Evolutionary conservation across 2,329 filamentous ascomycete species (phyloP).

Genomic region (Colletotrichum sp.): DNA sequence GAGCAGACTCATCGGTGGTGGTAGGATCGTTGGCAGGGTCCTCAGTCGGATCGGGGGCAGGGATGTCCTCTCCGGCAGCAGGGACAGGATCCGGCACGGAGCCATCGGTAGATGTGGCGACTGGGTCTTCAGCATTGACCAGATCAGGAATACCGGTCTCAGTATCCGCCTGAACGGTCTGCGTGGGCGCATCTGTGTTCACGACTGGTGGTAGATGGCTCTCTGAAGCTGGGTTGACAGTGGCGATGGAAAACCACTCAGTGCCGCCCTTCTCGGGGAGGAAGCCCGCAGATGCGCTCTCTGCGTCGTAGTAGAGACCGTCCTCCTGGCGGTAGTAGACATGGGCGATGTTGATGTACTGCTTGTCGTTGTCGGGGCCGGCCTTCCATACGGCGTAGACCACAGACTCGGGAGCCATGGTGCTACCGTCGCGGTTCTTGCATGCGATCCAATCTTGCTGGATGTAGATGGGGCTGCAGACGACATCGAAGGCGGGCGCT

Average conservation of each 20-base stretch:
- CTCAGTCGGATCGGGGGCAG: neutral
- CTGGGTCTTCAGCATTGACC: neutral
- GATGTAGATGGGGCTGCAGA: constrained; percentile 28
- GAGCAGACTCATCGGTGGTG: neutral
- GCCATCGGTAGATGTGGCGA: neutral
- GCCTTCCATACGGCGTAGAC: constrained; percentile 27
- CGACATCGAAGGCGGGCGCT: constrained; percentile 29
- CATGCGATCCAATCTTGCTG: constrained; percentile 27
- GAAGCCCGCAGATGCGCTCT: neutral
- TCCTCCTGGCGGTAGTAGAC: constrained; percentile 15
- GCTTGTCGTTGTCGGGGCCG: constrained; percentile 9
- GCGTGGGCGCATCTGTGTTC: neutral
- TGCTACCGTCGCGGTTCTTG: constrained; percentile 9
- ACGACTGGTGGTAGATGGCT: neutral
- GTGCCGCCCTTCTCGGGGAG: neutral
- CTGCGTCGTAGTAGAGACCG: neutral
- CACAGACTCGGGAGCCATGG: neutral
- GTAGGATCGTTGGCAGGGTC: neutral
- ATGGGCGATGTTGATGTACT: constrained; percentile 27
- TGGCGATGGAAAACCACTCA: neutral
- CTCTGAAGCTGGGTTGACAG: neutral
- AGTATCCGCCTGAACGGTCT: neutral
- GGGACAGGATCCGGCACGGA: neutral
- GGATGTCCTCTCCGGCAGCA: neutral
- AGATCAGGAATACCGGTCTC: neutral